These are phyloP conservation scores for Leishmania mexicana DNA, from an alignment of 208 protist species.

Conservation along the genomic window DNA sequence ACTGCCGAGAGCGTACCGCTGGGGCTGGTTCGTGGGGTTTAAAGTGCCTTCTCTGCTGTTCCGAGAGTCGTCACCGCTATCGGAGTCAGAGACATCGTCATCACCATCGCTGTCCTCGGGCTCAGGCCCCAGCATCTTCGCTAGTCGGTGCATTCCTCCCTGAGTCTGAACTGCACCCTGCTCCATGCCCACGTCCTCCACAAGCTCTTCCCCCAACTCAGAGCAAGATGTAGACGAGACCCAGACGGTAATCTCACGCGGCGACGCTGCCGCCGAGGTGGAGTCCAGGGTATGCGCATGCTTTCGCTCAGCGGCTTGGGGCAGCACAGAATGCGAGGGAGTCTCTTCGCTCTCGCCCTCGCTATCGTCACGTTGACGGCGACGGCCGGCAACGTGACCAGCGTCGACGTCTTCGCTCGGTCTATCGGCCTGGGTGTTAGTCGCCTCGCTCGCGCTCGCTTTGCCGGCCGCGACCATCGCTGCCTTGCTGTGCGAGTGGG, in stretches of 20 bases:
- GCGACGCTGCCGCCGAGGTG: background rate
- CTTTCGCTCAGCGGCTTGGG: background rate
- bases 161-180: background rate
- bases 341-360: background rate
- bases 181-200: background rate
- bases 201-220: background rate
- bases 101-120: background rate
- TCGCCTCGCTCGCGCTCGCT: background rate
- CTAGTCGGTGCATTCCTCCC: background rate
- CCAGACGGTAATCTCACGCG: background rate
- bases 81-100: slow-evolving; percentile 26
- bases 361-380: slow-evolving; percentile 10
- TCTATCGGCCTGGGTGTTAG: background rate
- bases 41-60: background rate
- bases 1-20: slow-evolving; percentile 26
- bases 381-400: slow-evolving; percentile 8
- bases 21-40: background rate
- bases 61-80: slow-evolving; percentile 20
- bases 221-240: slow-evolving; percentile 4
- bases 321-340: background rate
- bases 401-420: background rate
- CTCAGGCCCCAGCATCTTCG: background rate
- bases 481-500: background rate
- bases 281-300: background rate
- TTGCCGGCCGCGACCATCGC: background rate